A percentile compares a stretch with the other conserved stretches of the same genome.
Evolutionary conservation across 2,329 filamentous ascomycete species (phyloP).

Genomic region (Fusarium miscanthi): DNA sequence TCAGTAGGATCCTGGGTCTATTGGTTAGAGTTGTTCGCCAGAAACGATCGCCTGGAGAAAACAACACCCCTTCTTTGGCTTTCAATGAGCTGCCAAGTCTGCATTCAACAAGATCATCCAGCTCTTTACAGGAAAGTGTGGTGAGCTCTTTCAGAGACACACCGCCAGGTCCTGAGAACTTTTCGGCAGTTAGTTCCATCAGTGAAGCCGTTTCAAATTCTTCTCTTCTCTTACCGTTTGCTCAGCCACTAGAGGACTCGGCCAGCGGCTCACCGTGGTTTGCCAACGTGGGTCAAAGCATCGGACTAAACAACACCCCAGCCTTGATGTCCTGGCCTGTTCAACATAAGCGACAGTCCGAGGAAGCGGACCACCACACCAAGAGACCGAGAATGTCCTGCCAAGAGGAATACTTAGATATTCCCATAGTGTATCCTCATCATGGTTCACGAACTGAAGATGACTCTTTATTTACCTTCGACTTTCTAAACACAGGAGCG

Average conservation of each 20-base stretch:
- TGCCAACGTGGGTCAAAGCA: background rate
- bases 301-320: background rate
- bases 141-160: slow-evolving; percentile 39
- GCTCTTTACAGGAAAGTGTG: slow-evolving; percentile 31
- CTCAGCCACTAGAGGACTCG: slow-evolving; percentile 33
- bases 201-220: slow-evolving; percentile 21
- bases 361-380: slow-evolving; percentile 12
- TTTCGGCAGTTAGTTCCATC: slow-evolving; percentile 24
- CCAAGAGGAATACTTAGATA: slow-evolving; percentile 39
- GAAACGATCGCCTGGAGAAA: slow-evolving; percentile 20
- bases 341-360: slow-evolving; percentile 40
- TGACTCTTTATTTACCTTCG: slow-evolving; percentile 41
- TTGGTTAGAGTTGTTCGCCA: slow-evolving; percentile 37
- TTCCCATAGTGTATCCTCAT: slow-evolving; percentile 36
- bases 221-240: slow-evolving; percentile 36
- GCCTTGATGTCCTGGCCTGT: slow-evolving; percentile 28
- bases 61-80: slow-evolving; percentile 34
- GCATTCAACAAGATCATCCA: slow-evolving; percentile 38
- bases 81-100: slow-evolving; percentile 42
- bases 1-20: slow-evolving; percentile 31
- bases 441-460: slow-evolving; percentile 33
- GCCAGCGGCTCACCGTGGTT: slow-evolving; percentile 29
- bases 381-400: slow-evolving; percentile 39
- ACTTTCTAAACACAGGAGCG: slow-evolving; percentile 35
- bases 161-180: slow-evolving; percentile 34